Conservation (phyloP, 1,284 basidiomycete species). For the Hypsizygus ulmarius region DNA sequence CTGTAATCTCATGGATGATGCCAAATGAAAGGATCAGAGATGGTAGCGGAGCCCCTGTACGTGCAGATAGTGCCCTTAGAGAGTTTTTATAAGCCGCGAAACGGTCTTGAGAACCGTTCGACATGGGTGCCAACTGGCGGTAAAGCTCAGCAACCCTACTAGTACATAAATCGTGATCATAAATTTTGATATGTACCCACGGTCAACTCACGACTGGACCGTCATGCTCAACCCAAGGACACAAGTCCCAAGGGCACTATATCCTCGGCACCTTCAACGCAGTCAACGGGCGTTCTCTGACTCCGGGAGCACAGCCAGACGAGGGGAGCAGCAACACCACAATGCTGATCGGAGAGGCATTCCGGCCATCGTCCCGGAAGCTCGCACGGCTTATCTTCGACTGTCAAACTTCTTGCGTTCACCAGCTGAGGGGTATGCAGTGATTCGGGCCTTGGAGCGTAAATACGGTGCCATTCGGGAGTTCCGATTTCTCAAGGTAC, state of each 20-base stretch:
- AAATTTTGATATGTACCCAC: slow-evolving; percentile 2
- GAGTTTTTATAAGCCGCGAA: slow-evolving; percentile 46
- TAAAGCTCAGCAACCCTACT: background rate
- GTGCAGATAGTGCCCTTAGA: slow-evolving; percentile 53
- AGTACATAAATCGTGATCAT: background rate
- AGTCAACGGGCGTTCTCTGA: background rate
- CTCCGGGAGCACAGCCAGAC: no score
- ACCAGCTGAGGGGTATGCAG: slow-evolving; percentile 47
- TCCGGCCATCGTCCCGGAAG: background rate
- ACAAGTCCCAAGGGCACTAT: background rate
- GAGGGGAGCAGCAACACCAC: background rate
- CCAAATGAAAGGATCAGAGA: slow-evolving; percentile 80
- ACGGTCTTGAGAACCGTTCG: slow-evolving; percentile 18
- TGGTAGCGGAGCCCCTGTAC: slow-evolving; percentile 71
- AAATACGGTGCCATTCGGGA: slow-evolving; percentile 53
- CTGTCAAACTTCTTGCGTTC: slow-evolving; percentile 37
- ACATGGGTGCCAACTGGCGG: slow-evolving; percentile 11
- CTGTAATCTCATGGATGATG: slow-evolving; percentile 86
- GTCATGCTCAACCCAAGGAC: background rate
- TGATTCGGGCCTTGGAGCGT: slow-evolving; percentile 53
- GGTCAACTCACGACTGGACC: background rate
- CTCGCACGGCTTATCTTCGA: slow-evolving; percentile 31
- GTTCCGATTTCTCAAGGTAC: slow-evolving; percentile 45
- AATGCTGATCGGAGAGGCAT: background rate
- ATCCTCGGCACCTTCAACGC: background rate